These are phyloP conservation scores for Kwoniella shandongensis DNA, from an alignment of 768 basidiomycete genomes.

Conservation along the genomic window DNA sequence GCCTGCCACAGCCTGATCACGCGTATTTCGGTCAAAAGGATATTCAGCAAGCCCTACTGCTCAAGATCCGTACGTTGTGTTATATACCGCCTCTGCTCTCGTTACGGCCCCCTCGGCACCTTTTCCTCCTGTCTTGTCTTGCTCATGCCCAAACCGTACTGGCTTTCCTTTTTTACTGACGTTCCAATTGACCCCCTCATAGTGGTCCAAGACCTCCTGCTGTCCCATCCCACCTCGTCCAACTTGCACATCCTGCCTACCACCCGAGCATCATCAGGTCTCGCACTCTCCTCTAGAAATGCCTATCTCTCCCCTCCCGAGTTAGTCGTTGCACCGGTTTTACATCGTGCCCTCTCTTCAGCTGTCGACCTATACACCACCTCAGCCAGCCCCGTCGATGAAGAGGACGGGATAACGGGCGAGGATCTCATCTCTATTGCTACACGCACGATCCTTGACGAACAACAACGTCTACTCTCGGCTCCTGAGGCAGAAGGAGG, in stretches of 20 bases:
- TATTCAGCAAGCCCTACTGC: constrained; percentile 88
- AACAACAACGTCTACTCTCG: constrained; percentile 25
- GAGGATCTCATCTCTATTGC: constrained; percentile 33
- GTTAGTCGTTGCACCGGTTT: constrained; percentile 65
- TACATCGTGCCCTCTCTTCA: constrained; percentile 67
- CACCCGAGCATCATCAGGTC: constrained; percentile 62
- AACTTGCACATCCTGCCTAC: constrained; percentile 88
- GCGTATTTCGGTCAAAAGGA: constrained; percentile 98
- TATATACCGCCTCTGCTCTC: constrained; percentile 1
- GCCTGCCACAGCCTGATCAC: constrained; percentile 68
- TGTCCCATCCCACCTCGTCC: constrained; percentile 70
- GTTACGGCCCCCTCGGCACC: constrained; percentile 1
- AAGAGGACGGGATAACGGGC: constrained; percentile 26
- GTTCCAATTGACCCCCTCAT: no score
- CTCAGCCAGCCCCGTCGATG: constrained; percentile 24
- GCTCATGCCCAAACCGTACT: no score
- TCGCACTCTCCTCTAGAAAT: constrained; percentile 91
- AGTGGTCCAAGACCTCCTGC: constrained; percentile 73
- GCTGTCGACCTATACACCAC: constrained; percentile 63
- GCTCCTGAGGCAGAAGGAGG: constrained; percentile 22
- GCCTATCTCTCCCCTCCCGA: constrained; percentile 71
- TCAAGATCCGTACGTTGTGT: constrained; percentile 58
- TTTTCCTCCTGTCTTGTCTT: no score
- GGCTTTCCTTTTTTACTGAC: no score
- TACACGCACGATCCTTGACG: constrained; percentile 24